These are phyloP conservation scores for Tillandsia leiboldiana DNA, from an alignment of 176 grass and related monocot species.

Conservation along the genomic window DNA sequence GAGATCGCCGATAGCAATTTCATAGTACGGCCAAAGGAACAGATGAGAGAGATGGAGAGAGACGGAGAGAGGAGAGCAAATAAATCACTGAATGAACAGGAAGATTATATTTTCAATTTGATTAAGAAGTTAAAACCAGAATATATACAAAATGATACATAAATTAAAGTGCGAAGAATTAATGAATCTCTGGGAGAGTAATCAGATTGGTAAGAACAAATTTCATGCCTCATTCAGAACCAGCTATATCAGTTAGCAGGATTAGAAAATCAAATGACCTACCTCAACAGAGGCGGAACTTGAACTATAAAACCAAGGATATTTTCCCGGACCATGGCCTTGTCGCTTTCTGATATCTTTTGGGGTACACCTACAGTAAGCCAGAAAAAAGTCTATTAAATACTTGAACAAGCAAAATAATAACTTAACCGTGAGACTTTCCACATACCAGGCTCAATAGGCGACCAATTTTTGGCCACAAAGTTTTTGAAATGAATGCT, in stretches of 20 bases:
- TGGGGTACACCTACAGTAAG: constrained; percentile 41
- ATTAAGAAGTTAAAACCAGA: not conserved
- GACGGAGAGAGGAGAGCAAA: not conserved
- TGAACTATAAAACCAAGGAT: constrained; percentile 87
- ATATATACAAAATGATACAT: not conserved
- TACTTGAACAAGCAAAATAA: constrained; percentile 14
- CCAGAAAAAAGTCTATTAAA: constrained; percentile 15
- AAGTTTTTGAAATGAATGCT: constrained; percentile 99
- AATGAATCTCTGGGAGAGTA: not conserved
- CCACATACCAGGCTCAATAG: constrained; percentile 46
- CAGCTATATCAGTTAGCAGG: not conserved
- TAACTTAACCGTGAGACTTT: not conserved
- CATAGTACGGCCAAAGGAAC: not conserved
- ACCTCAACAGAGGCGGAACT: constrained; percentile 86
- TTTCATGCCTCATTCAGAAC: not conserved
- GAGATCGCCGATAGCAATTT: not conserved
- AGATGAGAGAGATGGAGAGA: not conserved
- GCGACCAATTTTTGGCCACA: constrained; percentile 91
- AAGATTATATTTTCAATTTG: not conserved
- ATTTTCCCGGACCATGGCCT: constrained; percentile 65
- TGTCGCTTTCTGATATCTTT: constrained; percentile 69
- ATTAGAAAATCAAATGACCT: constrained; percentile 14
- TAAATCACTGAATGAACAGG: not conserved
- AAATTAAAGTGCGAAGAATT: not conserved
- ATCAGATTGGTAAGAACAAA: constrained; percentile 1